phyloP scores from a whole-genome alignment of 345 rosid species.

The Reutealis trisperma region DNA sequence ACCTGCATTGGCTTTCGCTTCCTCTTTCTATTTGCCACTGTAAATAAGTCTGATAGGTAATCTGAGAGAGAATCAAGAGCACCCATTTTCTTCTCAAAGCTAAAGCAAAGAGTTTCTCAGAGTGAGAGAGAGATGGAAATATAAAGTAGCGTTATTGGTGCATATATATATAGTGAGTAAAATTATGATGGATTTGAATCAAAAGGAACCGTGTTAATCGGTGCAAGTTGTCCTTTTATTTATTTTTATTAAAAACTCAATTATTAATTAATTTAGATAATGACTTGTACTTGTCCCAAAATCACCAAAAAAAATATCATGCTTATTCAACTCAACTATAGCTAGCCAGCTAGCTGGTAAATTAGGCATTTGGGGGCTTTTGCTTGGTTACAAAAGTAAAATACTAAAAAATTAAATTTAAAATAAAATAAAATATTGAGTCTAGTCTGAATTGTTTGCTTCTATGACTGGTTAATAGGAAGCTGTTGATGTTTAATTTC shows the following conservation, averaged over 20 bases:
- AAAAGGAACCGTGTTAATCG: conserved; percentile 4
- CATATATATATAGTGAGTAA: not conserved
- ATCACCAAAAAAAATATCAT: conserved; percentile 6
- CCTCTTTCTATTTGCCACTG: conserved; percentile 30
- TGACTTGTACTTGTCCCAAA: conserved; percentile 17
- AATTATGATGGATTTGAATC: not conserved
- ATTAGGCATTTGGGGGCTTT: not conserved
- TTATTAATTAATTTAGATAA: not conserved
- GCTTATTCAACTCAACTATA: no score
- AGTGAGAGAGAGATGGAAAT: not conserved
- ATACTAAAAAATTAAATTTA: not conserved
- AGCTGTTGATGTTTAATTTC: not conserved
- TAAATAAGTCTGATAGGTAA: conserved; percentile 31
- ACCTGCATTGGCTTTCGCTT: conserved; percentile 59
- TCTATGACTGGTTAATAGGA: not conserved
- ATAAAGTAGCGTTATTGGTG: not conserved
- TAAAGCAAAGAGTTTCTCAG: not conserved
- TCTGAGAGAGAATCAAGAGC: conserved; percentile 43
- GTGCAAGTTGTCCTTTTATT: conserved; percentile 20
- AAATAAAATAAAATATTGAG: not conserved
- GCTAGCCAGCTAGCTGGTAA: not conserved
- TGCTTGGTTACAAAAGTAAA: not conserved
- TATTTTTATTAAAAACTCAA: no score
- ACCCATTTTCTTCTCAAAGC: conserved; percentile 38
- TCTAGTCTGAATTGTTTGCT: not conserved